Percentiles rank a stretch among this genome's conserved stretches.
Conservation (phyloP, 1,284 basidiomycete species). For the Laetiporus sulphureus region DNA sequence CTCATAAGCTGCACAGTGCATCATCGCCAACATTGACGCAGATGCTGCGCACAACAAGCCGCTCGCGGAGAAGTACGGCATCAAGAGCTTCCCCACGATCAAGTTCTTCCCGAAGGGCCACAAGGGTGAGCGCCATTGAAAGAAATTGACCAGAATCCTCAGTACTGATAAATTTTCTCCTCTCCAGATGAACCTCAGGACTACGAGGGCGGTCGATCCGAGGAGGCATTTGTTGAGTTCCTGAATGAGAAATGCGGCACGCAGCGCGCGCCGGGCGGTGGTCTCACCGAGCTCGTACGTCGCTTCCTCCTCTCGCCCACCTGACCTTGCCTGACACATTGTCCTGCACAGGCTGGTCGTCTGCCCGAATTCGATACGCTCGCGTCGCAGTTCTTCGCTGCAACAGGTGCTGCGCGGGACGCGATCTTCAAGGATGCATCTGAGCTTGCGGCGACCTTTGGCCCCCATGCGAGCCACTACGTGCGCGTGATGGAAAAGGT, state of each 20-base stretch:
- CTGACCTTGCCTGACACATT: neutral
- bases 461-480: constrained; percentile 73
- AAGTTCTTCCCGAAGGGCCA: constrained; percentile 86
- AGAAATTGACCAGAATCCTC: neutral
- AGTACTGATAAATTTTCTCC: neutral
- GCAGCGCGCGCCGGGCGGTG: constrained; percentile 75
- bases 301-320: neutral
- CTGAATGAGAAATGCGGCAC: constrained; percentile 90
- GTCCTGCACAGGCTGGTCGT: constrained; percentile 63
- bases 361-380: constrained; percentile 73
- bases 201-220: constrained; percentile 66
- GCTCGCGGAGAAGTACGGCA: constrained; percentile 69
- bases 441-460: constrained; percentile 37
- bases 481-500: constrained; percentile 90
- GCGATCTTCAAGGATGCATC: constrained; percentile 61
- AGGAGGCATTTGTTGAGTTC: constrained; percentile 65
- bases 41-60: constrained; percentile 78
- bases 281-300: constrained; percentile 65
- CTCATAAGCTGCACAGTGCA: constrained; percentile 56
- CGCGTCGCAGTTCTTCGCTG: constrained; percentile 72
- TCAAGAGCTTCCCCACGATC: constrained; percentile 83
- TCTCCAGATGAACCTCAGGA: constrained; percentile 42
- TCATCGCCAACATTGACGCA: constrained; percentile 89
- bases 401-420: constrained; percentile 48
- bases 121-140: constrained; percentile 15